Evolutionary conservation across 2,329 filamentous ascomycete species (phyloP).

Genomic region (Phialophora tarda): DNA sequence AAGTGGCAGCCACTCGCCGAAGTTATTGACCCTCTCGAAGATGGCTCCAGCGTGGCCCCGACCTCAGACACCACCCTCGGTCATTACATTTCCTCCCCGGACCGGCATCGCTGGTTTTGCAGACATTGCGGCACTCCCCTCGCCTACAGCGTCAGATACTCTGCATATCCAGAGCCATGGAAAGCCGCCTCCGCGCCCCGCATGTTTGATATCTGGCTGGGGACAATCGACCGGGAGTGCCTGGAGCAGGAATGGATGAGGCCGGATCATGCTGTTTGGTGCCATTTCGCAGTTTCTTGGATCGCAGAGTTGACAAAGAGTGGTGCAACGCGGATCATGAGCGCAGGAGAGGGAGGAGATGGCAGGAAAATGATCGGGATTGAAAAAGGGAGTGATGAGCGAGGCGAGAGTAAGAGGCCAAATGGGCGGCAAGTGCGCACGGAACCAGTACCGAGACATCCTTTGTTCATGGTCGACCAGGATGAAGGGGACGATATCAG

Average conservation of each 20-base stretch:
- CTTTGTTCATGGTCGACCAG: constrained; percentile 10
- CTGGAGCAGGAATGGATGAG: constrained; percentile 9
- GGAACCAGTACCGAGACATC: neutral
- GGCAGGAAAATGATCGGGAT: neutral
- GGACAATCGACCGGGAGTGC: neutral
- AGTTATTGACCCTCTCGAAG: neutral
- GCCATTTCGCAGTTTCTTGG: neutral
- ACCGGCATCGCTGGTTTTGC: constrained; percentile 5
- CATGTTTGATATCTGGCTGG: constrained; percentile 11
- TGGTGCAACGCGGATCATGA: neutral
- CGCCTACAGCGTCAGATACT: neutral
- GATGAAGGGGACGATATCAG: neutral
- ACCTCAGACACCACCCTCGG: neutral
- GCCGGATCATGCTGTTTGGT: constrained; percentile 7
- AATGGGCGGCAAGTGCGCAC: neutral
- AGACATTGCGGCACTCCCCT: constrained; percentile 2
- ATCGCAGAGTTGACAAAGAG: neutral
- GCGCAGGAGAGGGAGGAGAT: neutral
- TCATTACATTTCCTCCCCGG: constrained; percentile 2
- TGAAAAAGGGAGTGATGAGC: neutral
- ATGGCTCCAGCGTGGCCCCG: neutral
- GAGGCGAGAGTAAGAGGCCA: neutral
- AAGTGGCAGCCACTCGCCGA: constrained; percentile 1
- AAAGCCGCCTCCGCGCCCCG: neutral
- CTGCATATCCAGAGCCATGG: constrained; percentile 3